These are phyloP conservation scores for Cryptosporidium bovis DNA, from an alignment of 169 alveolate species.

Conservation along the genomic window DNA sequence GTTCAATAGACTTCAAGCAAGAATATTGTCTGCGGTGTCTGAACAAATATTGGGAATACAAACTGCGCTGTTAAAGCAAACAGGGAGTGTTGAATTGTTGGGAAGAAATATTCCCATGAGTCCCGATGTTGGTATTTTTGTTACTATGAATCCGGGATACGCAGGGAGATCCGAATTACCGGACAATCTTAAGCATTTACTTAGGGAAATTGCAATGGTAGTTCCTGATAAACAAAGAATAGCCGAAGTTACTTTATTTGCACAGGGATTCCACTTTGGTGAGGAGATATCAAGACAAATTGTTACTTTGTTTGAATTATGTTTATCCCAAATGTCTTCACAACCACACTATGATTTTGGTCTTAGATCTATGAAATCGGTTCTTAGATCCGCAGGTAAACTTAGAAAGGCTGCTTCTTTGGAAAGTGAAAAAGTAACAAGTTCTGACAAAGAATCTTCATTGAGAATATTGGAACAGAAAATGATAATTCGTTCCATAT, in stretches of 20 bases:
- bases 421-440: conserved; percentile 33
- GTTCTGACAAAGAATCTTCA: not conserved
- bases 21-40: conserved; percentile 96
- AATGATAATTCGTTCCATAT: conserved; percentile 91
- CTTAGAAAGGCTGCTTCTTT: conserved; percentile 68
- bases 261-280: conserved; percentile 95
- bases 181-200: conserved; percentile 93
- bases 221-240: conserved; percentile 91
- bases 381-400: conserved; percentile 93
- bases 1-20: conserved; percentile 96
- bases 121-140: conserved; percentile 94
- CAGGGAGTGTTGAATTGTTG: conserved; percentile 85
- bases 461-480: conserved; percentile 87
- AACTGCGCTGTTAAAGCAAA: conserved; percentile 89
- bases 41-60: conserved; percentile 93
- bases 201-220: conserved; percentile 93
- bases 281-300: conserved; percentile 93
- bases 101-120: conserved; percentile 89
- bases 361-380: conserved; percentile 95
- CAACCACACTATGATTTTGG: conserved; percentile 99
- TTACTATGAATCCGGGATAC: conserved; percentile 99
- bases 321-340: conserved; percentile 91
- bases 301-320: conserved; percentile 94
- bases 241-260: conserved; percentile 93
- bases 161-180: conserved; percentile 98